Conservation (phyloP, 768 basidiomycete genomes). For the Kwoniella shandongensis region DNA sequence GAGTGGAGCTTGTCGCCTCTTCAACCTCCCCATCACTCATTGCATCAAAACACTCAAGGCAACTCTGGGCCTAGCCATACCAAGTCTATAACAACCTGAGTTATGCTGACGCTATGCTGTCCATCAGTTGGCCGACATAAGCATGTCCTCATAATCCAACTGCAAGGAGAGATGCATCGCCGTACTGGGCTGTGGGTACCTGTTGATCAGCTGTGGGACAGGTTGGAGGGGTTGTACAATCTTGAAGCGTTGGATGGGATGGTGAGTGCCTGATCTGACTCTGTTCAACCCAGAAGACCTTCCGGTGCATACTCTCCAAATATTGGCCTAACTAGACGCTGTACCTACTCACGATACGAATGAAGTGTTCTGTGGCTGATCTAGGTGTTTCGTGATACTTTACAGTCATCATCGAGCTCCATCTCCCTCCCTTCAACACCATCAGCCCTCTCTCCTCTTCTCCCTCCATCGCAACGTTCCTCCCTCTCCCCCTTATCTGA, state of each 20-base stretch:
- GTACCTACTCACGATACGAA: too few species aligned
- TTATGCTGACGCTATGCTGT: background rate
- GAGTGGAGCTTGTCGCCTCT: background rate
- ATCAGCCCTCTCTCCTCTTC: slow-evolving; percentile 18
- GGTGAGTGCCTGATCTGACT: slow-evolving; percentile 22
- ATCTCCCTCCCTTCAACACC: slow-evolving; percentile 31
- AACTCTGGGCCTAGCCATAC: background rate
- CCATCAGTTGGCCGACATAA: slow-evolving; percentile 40
- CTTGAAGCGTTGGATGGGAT: slow-evolving; percentile 40
- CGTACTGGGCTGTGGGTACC: slow-evolving; percentile 35
- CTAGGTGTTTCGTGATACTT: background rate
- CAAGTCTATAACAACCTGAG: background rate
- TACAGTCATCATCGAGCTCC: slow-evolving; percentile 13
- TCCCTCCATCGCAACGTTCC: slow-evolving; percentile 11
- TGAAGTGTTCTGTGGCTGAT: background rate
- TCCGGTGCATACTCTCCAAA: background rate
- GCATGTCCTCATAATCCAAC: slow-evolving; percentile 40
- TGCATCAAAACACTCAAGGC: too few species aligned
- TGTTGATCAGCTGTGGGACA: slow-evolving; percentile 36
- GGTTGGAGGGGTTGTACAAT: slow-evolving; percentile 39
- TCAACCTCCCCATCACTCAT: background rate
- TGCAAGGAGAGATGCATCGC: slow-evolving; percentile 35
- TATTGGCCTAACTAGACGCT: too few species aligned
- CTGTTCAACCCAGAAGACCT: background rate
- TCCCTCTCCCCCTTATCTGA: slow-evolving; percentile 22